A percentile compares a stretch with the other conserved stretches of the same genome.
phyloP scores from a whole-genome alignment of 768 basidiomycete species.

The Hortiboletus flavorubellus region DNA sequence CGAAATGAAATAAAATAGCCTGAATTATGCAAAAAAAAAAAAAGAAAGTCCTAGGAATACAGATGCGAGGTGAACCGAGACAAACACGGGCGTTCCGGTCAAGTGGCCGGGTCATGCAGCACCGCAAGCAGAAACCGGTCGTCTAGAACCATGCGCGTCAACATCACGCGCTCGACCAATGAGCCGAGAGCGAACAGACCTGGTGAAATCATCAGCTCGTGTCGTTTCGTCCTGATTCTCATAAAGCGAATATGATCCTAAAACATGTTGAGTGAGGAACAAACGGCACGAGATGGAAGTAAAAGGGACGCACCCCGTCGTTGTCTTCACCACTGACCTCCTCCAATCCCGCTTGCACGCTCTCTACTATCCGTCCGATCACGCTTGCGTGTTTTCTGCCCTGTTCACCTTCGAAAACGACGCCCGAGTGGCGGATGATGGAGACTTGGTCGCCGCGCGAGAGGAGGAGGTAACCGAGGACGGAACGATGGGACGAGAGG shows the following conservation, averaged over 20 bases:
- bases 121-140: slow-evolving; percentile 79
- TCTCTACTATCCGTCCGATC: slow-evolving; percentile 72
- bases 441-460: slow-evolving; percentile 68
- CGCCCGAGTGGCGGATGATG: slow-evolving; percentile 83
- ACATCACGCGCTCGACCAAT: background rate
- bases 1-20: background rate
- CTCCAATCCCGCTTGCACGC: slow-evolving; percentile 73
- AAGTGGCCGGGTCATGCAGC: slow-evolving; percentile 70
- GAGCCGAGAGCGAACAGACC: slow-evolving; percentile 46
- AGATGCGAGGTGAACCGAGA: background rate
- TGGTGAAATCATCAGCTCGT: slow-evolving; percentile 94
- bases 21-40: slow-evolving; percentile 11
- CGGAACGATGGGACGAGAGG: slow-evolving; percentile 78
- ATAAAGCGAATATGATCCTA: slow-evolving; percentile 88
- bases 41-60: slow-evolving; percentile 12
- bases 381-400: slow-evolving; percentile 72
- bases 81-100: background rate
- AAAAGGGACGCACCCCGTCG: slow-evolving; percentile 45
- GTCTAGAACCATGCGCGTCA: slow-evolving; percentile 42
- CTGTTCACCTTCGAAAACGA: slow-evolving; percentile 82
- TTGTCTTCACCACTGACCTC: slow-evolving; percentile 66
- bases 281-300: background rate
- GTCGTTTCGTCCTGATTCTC: slow-evolving; percentile 85
- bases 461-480: slow-evolving; percentile 83
- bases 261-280: background rate